Percentiles rank a stretch among this genome's conserved stretches.
These are phyloP conservation scores for Zizania palustris DNA, from an alignment of 202 grass and related monocot species.

Conservation along the genomic window DNA sequence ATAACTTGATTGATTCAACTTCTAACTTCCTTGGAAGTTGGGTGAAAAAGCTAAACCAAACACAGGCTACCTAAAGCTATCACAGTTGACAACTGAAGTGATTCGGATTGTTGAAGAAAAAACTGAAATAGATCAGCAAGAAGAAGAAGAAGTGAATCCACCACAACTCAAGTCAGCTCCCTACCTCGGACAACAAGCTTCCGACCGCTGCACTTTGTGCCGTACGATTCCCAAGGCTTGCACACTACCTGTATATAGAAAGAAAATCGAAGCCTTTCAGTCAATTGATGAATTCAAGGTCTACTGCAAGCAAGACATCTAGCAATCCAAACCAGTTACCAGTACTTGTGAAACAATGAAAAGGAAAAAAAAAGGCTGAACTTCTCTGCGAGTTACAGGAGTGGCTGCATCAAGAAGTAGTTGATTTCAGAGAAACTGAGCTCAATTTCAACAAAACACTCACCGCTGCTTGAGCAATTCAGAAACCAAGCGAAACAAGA, in stretches of 20 bases:
- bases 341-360: constrained; percentile 20
- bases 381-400: constrained; percentile 1
- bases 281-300: constrained; percentile 32
- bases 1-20: too few species aligned
- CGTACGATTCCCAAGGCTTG: constrained; percentile 22
- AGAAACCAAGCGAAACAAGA: constrained; percentile 29
- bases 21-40: too few species aligned
- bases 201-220: constrained; percentile 25
- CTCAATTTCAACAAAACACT: neutral
- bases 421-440: constrained; percentile 31
- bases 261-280: constrained; percentile 33
- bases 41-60: too few species aligned
- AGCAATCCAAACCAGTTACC: constrained; percentile 29
- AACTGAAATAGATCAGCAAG: constrained; percentile 15
- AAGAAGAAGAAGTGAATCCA: constrained; percentile 26
- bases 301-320: constrained; percentile 42
- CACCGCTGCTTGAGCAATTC: constrained; percentile 12
- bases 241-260: constrained; percentile 35
- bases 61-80: constrained; percentile 1
- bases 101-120: constrained; percentile 9
- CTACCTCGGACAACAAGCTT: constrained; percentile 48
- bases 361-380: constrained; percentile 13
- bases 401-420: neutral
- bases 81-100: neutral
- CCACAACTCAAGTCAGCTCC: constrained; percentile 32